These are phyloP conservation scores for Cydonia oblonga DNA, from an alignment of 331 rosid species.

Conservation along the genomic window DNA sequence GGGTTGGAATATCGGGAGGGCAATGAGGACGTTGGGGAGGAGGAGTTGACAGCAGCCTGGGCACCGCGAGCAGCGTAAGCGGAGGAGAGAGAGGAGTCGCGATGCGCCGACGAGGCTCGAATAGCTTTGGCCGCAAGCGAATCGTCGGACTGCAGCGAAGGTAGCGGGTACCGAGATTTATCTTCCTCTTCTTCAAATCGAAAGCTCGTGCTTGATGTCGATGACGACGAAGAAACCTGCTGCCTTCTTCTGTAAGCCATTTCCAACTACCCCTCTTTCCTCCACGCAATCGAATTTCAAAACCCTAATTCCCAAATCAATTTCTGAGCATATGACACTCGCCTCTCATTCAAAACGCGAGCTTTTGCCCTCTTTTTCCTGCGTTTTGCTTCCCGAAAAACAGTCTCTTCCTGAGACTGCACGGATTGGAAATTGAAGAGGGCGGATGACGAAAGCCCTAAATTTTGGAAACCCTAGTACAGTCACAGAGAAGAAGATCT, in stretches of 20 bases:
- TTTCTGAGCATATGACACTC: neutral
- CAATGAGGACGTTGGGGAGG: neutral
- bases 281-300: neutral
- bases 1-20: slow-evolving; percentile 37
- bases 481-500: neutral
- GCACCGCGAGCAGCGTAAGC: slow-evolving; percentile 49
- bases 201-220: slow-evolving; percentile 13
- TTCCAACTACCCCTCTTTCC: neutral
- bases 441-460: neutral
- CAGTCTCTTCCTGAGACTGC: neutral
- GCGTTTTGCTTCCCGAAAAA: neutral
- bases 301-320: neutral
- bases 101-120: slow-evolving; percentile 78
- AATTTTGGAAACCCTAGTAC: neutral
- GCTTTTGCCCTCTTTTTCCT: neutral
- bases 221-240: slow-evolving; percentile 27
- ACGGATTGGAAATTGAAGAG: neutral
- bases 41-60: neutral
- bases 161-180: slow-evolving; percentile 26
- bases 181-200: slow-evolving; percentile 24
- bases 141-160: slow-evolving; percentile 7
- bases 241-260: slow-evolving; percentile 77
- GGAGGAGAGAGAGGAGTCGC: slow-evolving; percentile 84
- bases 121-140: slow-evolving; percentile 94
- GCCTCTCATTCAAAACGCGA: neutral